A percentile compares a stretch with the other conserved stretches of the same genome.
phyloP scores from a whole-genome alignment of 768 basidiomycete species.

The Leccinum sublutescens region DNA sequence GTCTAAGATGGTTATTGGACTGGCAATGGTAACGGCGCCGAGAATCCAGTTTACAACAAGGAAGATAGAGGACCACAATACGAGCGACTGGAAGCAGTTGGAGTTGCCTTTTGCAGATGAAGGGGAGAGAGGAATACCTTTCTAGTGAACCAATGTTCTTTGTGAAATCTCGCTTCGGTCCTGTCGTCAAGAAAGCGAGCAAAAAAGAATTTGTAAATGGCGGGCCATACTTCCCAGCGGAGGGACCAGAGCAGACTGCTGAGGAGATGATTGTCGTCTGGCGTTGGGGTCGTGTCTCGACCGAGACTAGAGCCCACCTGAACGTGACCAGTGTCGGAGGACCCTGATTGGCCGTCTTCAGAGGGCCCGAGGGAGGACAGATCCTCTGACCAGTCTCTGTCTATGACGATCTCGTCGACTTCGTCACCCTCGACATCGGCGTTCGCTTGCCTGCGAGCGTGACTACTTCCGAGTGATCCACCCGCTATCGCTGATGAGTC shows the following conservation, averaged over 20 bases:
- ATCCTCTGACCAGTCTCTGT: constrained; percentile 65
- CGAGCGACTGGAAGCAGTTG: constrained; percentile 41
- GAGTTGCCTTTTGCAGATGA: background rate
- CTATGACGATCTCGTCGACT: constrained; percentile 75
- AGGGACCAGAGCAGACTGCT: constrained; percentile 39
- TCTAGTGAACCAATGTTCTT: constrained; percentile 73
- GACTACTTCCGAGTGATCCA: constrained; percentile 42
- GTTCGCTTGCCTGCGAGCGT: constrained; percentile 30
- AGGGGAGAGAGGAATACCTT: constrained; percentile 38
- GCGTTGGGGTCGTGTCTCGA: constrained; percentile 34
- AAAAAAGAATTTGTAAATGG: constrained; percentile 54
- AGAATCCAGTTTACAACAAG: constrained; percentile 69
- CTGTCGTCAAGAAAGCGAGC: constrained; percentile 60
- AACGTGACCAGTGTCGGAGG: constrained; percentile 40
- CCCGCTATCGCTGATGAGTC: constrained; percentile 52
- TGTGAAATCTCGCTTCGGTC: constrained; percentile 47
- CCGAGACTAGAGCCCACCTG: constrained; percentile 36
- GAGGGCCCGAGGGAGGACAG: constrained; percentile 54
- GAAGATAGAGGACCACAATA: constrained; percentile 63
- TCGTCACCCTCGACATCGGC: constrained; percentile 35
- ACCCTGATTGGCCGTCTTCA: constrained; percentile 48
- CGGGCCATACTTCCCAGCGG: constrained; percentile 60
- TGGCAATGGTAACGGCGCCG: constrained; percentile 49
- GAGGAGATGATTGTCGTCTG: constrained; percentile 37
- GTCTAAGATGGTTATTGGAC: constrained; percentile 47